Evolutionary conservation across 768 basidiomycete genomes (phyloP).

Genomic region (Candolleomyces efflorescens): DNA sequence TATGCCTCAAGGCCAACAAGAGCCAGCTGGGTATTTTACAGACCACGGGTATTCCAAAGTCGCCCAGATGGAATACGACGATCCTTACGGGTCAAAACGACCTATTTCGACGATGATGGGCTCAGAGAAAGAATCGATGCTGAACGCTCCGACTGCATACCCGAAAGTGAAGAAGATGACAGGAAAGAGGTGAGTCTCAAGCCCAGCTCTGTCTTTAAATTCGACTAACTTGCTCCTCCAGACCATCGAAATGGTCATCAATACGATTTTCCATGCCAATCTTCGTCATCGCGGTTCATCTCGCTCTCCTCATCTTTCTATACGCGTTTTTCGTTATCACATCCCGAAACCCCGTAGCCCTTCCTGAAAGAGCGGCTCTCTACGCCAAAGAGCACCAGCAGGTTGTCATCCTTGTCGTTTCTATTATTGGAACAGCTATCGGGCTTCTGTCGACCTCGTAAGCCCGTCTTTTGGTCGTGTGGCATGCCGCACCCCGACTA

Average conservation of each 20-base stretch:
- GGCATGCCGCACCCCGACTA: background rate
- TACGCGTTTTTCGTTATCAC: background rate
- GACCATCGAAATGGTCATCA: background rate
- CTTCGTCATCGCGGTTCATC: background rate
- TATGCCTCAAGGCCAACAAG: too few relatives aligned
- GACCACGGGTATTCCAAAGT: too few relatives aligned
- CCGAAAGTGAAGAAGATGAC: too few relatives aligned
- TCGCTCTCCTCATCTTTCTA: background rate
- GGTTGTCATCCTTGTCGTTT: background rate
- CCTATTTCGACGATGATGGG: too few relatives aligned
- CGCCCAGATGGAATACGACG: too few relatives aligned
- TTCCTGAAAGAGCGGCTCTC: background rate
- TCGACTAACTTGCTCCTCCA: too few relatives aligned
- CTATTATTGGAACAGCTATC: background rate
- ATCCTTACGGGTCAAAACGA: too few relatives aligned
- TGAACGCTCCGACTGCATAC: too few relatives aligned
- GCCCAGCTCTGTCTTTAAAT: too few relatives aligned
- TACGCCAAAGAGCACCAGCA: background rate
- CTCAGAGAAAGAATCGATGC: too few relatives aligned
- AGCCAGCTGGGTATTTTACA: too few relatives aligned
- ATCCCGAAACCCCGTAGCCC: background rate
- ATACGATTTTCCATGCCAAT: background rate
- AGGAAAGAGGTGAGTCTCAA: too few relatives aligned
- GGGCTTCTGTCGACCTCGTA: background rate
- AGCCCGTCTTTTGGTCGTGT: background rate